These are phyloP conservation scores for Schoenoplectus tabernaemontani DNA, from an alignment of 202 grass and related monocot genomes.

Conservation along the genomic window DNA sequence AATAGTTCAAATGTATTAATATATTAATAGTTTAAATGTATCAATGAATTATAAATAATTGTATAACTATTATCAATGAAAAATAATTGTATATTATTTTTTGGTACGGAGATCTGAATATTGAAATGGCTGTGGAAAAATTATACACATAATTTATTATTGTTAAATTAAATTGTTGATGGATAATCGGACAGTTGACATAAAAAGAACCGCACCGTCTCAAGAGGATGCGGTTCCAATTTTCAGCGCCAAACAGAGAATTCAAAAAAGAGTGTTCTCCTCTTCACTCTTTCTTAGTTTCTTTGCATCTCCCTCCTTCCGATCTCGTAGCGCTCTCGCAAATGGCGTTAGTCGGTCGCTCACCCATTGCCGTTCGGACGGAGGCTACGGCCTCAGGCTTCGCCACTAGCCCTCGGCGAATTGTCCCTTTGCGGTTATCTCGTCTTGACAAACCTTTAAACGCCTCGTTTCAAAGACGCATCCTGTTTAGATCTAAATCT, in stretches of 20 bases:
- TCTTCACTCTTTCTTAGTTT: background rate
- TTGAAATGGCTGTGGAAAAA: too few relatives aligned
- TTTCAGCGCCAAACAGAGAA: background rate
- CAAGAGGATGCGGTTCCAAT: too few relatives aligned
- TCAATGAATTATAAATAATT: too few relatives aligned
- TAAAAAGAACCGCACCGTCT: too few relatives aligned
- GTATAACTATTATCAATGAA: too few relatives aligned
- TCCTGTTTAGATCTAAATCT: background rate
- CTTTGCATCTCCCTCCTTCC: background rate
- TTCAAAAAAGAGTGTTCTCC: background rate
- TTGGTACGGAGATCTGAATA: too few relatives aligned
- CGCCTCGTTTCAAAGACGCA: background rate
- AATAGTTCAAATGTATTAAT: too few relatives aligned
- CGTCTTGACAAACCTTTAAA: background rate
- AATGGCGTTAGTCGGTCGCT: conserved; percentile 41
- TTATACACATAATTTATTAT: too few relatives aligned
- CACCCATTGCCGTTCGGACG: background rate
- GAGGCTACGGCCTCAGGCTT: background rate
- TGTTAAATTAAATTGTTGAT: too few relatives aligned
- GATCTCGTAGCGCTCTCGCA: background rate
- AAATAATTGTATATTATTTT: too few relatives aligned
- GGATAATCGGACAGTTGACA: too few relatives aligned
- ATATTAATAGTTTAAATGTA: too few relatives aligned
- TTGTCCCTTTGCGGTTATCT: conserved; percentile 24
- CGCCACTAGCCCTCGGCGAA: conserved; percentile 19